A percentile compares a stretch with the other conserved stretches of the same genome.
Conservation (phyloP, 1,284 basidiomycete species). For the Cryptococcus jaspeensis region DNA sequence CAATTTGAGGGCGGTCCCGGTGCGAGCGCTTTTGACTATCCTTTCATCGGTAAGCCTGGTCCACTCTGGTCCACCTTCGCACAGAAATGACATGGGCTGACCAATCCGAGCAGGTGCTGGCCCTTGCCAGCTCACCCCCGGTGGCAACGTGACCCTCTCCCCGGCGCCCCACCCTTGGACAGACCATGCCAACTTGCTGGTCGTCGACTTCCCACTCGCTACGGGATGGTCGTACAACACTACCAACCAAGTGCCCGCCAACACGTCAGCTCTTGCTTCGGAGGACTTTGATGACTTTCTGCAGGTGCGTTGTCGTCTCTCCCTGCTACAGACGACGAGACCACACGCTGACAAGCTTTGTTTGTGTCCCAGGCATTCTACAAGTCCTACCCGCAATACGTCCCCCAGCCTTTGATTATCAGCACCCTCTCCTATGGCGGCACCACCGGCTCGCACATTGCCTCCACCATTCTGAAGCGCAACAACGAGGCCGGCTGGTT, state of each 20-base stretch:
- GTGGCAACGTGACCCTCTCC: constrained; percentile 1
- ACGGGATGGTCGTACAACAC: constrained; percentile 17
- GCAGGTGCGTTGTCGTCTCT: constrained; percentile 1
- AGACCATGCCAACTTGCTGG: constrained; percentile 13
- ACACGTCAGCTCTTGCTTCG: constrained; percentile 10
- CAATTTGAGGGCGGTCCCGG: constrained; percentile 21
- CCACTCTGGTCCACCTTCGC: background rate
- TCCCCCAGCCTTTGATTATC: constrained; percentile 14
- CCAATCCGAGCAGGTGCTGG: constrained; percentile 9
- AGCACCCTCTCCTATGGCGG: constrained; percentile 18
- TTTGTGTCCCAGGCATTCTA: too few relatives aligned
- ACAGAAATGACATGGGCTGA: too few relatives aligned
- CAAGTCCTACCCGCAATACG: constrained; percentile 3
- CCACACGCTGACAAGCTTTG: background rate
- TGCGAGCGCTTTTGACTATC: constrained; percentile 15
- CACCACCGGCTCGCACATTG: constrained; percentile 10
- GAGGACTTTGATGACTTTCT: constrained; percentile 17
- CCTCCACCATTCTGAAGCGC: constrained; percentile 3
- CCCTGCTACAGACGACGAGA: background rate
- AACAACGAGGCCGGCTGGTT: constrained; percentile 3
- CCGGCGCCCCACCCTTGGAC: constrained; percentile 19
- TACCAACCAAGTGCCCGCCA: constrained; percentile 2
- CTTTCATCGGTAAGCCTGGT: constrained; percentile 15
- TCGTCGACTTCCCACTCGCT: constrained; percentile 15
- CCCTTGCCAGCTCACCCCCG: constrained; percentile 16